Base-by-base conservation (phyloP, 1,139 yeast species). In the Debaryomyces robertsiae region DNA sequence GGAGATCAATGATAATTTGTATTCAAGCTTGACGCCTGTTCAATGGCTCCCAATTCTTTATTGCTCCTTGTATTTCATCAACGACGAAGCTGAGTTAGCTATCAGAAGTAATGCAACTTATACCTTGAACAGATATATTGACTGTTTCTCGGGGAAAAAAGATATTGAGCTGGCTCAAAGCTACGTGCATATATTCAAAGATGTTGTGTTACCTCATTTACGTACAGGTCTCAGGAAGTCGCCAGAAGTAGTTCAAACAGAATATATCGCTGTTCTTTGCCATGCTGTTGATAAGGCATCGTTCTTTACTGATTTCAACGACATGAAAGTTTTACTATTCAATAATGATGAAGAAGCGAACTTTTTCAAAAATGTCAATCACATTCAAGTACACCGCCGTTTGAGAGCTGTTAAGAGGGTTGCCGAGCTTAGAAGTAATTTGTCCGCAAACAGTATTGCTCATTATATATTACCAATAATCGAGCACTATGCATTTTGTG, bases 21-120 rank as follows among this genome's bases (percentile, higher is more conserved):
- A 75, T 55, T 11, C 40, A 1, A 46, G 58, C 0, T 62, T 86
- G 10, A 58, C 76, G 0, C 67, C 79, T 0, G 45, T 61, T 3
- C 90, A 89, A 53, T 94, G 98, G 98, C 54, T 78, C 6, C 97
- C 97, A 2, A 55, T 94, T 3, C 46, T 93, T 28, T 77, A 84
- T 57, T 78, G 82, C 45, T 74, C 81, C 45, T 69, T 93, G 32
- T 90, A 67, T 55, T 87, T 79, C 58, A 77, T 93, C 44, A 82
- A 82, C 45, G 95, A 89, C 54, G 83, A 81, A 27, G 83, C 80
- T 16, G 99, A 93, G 58, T 70, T 86, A 44, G 84, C 96, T 0
- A 67, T 93, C 40, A 75, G 98, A 60, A 77, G 88, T 0, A 89
- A 86, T 55, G 89, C 96, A 1, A 67, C 88, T 0, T 83, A 77